Conservation (phyloP, 805 yeast species). For the Trichomonascus vanleenenianus region DNA sequence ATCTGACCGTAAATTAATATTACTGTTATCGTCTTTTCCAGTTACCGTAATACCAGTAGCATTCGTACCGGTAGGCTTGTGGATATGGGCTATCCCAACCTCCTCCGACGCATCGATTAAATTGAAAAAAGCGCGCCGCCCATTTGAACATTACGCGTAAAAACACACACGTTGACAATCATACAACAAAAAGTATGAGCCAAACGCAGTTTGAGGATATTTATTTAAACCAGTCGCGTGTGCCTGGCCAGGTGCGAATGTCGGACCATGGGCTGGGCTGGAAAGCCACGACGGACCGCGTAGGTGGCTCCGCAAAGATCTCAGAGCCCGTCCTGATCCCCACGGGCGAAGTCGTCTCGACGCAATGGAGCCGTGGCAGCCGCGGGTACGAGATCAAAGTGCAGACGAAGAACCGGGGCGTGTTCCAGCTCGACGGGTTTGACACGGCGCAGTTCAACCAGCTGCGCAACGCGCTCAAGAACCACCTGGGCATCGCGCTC, state of each 20-base stretch:
- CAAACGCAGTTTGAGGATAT: constrained; percentile 75
- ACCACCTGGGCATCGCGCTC: constrained; percentile 62
- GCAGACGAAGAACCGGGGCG: constrained; percentile 83
- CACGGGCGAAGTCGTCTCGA: constrained; percentile 71
- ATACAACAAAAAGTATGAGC: constrained; percentile 2
- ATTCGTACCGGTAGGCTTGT: too few relatives aligned
- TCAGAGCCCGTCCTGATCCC: constrained; percentile 80
- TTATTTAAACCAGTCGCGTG: constrained; percentile 77
- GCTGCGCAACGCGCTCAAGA: constrained; percentile 74
- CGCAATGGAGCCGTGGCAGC: constrained; percentile 89
- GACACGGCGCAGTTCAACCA: constrained; percentile 71
- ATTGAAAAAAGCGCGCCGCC: neutral
- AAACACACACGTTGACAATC: too few relatives aligned
- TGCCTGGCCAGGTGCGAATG: constrained; percentile 83
- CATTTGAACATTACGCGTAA: too few relatives aligned
- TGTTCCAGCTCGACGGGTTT: constrained; percentile 85
- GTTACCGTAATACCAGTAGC: too few relatives aligned
- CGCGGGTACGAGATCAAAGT: constrained; percentile 85
- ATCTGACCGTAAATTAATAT: too few relatives aligned
- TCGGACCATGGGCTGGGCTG: constrained; percentile 98
- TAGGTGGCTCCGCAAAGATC: constrained; percentile 38
- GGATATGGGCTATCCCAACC: too few relatives aligned
- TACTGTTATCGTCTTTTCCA: too few relatives aligned
- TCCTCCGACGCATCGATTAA: too few relatives aligned
- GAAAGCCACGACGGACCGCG: constrained; percentile 55